Evolutionary conservation across 1,139 yeast genomes (phyloP).

Genomic region (Spathaspora jeffriesii): DNA sequence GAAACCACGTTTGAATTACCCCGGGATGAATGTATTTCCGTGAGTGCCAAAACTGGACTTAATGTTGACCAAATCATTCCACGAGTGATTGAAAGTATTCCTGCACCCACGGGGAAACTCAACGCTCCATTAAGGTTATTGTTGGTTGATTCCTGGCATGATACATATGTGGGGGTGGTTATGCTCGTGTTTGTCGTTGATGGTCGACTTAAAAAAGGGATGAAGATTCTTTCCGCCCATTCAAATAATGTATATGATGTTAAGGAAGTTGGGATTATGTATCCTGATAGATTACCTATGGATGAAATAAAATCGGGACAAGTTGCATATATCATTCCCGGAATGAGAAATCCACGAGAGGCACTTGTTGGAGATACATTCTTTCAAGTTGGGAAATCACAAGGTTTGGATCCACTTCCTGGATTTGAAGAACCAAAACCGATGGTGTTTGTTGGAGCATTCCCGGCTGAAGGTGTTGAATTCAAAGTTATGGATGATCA

Average conservation of each 20-base stretch:
- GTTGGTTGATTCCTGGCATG: constrained; percentile 97
- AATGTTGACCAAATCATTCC: constrained; percentile 80
- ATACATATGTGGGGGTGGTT: constrained; percentile 91
- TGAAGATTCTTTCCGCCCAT: constrained; percentile 75
- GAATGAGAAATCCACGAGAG: constrained; percentile 86
- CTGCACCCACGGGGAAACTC: constrained; percentile 61
- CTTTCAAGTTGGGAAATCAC: constrained; percentile 63
- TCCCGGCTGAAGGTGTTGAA: constrained; percentile 94
- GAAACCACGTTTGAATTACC: constrained; percentile 82
- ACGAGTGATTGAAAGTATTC: constrained; percentile 74
- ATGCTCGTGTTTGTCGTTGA: constrained; percentile 83
- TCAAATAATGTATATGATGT: constrained; percentile 78
- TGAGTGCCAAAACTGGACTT: constrained; percentile 90
- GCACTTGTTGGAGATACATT: constrained; percentile 94
- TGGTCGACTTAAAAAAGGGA: constrained; percentile 75
- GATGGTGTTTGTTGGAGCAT: constrained; percentile 98
- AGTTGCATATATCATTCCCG: constrained; percentile 91
- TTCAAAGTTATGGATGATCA: constrained; percentile 90
- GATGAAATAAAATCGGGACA: constrained; percentile 79
- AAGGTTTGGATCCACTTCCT: constrained; percentile 73
- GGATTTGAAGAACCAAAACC: constrained; percentile 98
- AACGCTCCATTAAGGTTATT: constrained; percentile 69
- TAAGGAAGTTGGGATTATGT: constrained; percentile 94
- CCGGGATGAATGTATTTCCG: constrained; percentile 73
- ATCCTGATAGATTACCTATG: constrained; percentile 78